A percentile compares a stretch with the other conserved stretches of the same genome.
These are phyloP conservation scores for Luzula sylvatica DNA, from an alignment of 176 grass and related monocot species.

Conservation along the genomic window DNA sequence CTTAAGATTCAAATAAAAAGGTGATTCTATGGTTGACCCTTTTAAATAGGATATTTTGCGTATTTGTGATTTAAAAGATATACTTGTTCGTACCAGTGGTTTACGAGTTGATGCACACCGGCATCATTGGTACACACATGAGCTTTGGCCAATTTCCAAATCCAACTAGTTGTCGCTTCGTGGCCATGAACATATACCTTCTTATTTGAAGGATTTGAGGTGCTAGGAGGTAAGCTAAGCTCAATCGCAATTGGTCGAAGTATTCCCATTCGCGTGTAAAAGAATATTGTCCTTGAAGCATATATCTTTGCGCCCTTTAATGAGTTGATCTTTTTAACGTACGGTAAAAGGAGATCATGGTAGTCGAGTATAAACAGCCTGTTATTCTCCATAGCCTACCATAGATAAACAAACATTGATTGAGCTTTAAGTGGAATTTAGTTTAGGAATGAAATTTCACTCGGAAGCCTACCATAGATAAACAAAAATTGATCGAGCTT, in stretches of 20 bases:
- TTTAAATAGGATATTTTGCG: too few species aligned
- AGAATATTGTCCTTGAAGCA: conserved; percentile 61
- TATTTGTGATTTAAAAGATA: too few species aligned
- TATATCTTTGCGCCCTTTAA: conserved; percentile 40
- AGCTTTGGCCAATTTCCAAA: conserved; percentile 84
- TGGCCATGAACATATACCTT: conserved; percentile 37
- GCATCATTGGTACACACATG: conserved; percentile 59
- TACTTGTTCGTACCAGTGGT: conserved; percentile 61
- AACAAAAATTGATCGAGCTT: too few species aligned
- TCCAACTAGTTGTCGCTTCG: conserved; percentile 56
- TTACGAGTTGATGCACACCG: conserved; percentile 77
- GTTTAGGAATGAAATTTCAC: too few species aligned
- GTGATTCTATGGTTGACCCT: too few species aligned
- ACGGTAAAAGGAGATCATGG: conserved; percentile 72
- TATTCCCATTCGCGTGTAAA: conserved; percentile 32
- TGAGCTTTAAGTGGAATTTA: too few species aligned
- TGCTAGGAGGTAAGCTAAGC: conserved; percentile 48
- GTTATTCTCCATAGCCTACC: conserved; percentile 44
- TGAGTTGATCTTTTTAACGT: conserved; percentile 50
- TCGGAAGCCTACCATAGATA: too few species aligned
- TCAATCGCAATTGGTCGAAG: conserved; percentile 63
- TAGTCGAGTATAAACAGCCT: conserved; percentile 71
- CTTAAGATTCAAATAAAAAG: too few species aligned
- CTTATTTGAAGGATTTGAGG: conserved; percentile 43
- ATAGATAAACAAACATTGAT: too few species aligned